These are phyloP conservation scores for Cryptococcus sp. DNA, from an alignment of 1,284 basidiomycete species.

Conservation along the genomic window DNA sequence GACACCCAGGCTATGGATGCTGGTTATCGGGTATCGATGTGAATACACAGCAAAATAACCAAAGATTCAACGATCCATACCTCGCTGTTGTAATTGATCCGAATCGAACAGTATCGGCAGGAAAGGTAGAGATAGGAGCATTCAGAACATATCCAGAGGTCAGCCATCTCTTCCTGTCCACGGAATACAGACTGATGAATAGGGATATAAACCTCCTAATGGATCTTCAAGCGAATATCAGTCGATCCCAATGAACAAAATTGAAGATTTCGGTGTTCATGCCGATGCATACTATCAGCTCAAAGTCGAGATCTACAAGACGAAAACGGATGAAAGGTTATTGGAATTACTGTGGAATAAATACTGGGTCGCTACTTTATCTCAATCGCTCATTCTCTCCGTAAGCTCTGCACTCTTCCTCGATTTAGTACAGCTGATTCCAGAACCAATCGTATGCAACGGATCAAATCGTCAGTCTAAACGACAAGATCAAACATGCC, in stretches of 20 bases:
- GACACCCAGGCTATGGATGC: conserved; percentile 91
- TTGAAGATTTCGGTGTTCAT: conserved; percentile 97
- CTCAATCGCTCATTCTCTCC: conserved; percentile 82
- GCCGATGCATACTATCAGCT: conserved; percentile 94
- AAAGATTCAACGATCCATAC: conserved; percentile 92
- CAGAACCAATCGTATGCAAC: conserved; percentile 90
- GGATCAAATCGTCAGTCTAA: conserved; percentile 80
- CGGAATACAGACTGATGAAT: not conserved
- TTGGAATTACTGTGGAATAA: conserved; percentile 95
- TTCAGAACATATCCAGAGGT: conserved; percentile 92
- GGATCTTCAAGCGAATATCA: conserved; percentile 76
- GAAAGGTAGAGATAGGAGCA: conserved; percentile 96
- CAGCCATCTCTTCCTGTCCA: conserved; percentile 10
- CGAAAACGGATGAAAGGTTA: conserved; percentile 75
- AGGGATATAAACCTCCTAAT: conserved; percentile 73
- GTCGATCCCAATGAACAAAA: conserved; percentile 87
- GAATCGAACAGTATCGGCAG: conserved; percentile 94
- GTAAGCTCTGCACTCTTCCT: conserved; percentile 52
- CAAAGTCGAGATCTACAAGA: conserved; percentile 93
- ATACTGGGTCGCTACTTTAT: conserved; percentile 96
- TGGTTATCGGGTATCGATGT: conserved; percentile 97
- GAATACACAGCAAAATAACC: conserved; percentile 90
- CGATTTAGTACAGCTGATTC: not conserved
- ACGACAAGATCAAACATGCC: conserved; percentile 65
- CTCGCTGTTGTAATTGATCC: conserved; percentile 99